phyloP scores from a whole-genome alignment of 202 grass and related monocot species.

The Schoenoplectus tabernaemontani region DNA sequence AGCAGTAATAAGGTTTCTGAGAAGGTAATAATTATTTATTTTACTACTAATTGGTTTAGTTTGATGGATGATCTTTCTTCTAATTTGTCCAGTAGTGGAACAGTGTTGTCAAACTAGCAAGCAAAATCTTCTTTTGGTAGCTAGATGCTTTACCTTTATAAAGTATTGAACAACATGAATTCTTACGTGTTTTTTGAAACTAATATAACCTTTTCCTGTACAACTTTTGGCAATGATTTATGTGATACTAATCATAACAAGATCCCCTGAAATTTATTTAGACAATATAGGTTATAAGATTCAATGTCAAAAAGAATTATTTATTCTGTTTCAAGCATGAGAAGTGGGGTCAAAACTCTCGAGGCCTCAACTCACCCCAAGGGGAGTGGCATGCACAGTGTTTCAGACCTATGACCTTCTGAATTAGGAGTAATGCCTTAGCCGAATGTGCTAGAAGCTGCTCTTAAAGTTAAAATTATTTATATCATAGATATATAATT shows the following conservation, averaged over 20 bases:
- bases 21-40: slow-evolving; percentile 45
- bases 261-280: background rate
- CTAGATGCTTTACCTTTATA: background rate
- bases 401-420: background rate
- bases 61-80: background rate
- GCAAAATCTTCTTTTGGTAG: background rate
- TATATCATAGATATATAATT: too few species aligned
- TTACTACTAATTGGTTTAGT: background rate
- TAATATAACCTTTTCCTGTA: background rate
- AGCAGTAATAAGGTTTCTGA: slow-evolving; percentile 81
- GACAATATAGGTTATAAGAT: background rate
- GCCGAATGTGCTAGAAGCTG: too few species aligned
- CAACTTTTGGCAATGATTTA: too few species aligned
- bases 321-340: background rate
- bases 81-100: background rate
- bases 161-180: background rate
- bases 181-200: background rate
- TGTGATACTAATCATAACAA: background rate
- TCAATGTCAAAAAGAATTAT: background rate
- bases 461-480: too few species aligned
- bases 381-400: background rate
- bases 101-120: background rate
- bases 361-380: background rate
- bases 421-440: too few species aligned
- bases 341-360: background rate